Base-by-base conservation (phyloP, 1,284 basidiomycete genomes). In the Tylopilus orsonianus region DNA sequence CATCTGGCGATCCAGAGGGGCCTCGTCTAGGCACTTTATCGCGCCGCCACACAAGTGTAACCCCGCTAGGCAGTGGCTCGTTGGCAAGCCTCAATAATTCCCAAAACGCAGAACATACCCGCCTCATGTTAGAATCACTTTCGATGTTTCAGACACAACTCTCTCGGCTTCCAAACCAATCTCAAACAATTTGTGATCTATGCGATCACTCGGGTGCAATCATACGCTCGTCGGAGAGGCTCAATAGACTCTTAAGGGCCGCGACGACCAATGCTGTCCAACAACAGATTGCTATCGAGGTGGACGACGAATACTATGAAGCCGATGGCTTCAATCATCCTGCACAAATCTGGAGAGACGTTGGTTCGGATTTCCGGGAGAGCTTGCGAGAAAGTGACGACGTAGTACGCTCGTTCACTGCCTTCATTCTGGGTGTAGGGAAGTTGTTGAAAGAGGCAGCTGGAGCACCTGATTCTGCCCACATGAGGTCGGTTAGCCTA, bases 331-430 rank as follows among this genome's bases (percentile, higher is more conserved):
- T 46, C 23, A 56, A 66, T 33, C 73, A 77, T 38, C 59, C 79
- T 20, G 75, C 72, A 4, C 79, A 81, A 47, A 66, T 88, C 19
- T 90, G 86, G 86, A 71, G 77, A 45, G 68, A 73, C 41, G 77
- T 90, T 9, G 83, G 85, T 1, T 75, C 74, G 4, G 87, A 90
- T 49, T 85, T 82, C 58, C 68, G 87, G 32, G 88, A 91, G 48
- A 77, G 79, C 41, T 55, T 87, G 52, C 73, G 85, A 56, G 74
- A 81, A 41, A 85, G 84, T 52, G 88, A 90, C 61, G 88, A 90
- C 59, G 71, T 89, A 35, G 82, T 90, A 2, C 71, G 89, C 44
- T 81, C 79, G 8, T 72, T 87, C 63, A 90, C 89, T 3, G 80
- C 79, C 33, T 80, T 91, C 52, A 65, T 91, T 53, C 69, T 90